phyloP scores from a whole-genome alignment of 371 early-diverging fungal species.

The Rhizopus delemar region DNA sequence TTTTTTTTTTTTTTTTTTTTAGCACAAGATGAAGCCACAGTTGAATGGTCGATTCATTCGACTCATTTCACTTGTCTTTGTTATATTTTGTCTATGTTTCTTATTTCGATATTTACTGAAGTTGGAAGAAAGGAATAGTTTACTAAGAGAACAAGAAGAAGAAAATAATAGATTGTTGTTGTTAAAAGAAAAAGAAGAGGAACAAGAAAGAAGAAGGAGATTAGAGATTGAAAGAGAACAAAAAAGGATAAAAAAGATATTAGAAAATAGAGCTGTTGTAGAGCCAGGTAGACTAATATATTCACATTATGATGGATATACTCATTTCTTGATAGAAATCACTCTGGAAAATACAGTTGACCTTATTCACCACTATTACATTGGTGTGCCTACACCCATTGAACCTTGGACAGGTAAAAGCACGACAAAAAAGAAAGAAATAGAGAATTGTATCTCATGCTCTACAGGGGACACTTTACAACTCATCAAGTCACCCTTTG shows the following conservation, averaged over 20 bases:
- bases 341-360: conserved; percentile 20
- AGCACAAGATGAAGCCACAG: conserved; percentile 17
- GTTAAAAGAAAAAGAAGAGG: conserved; percentile 7
- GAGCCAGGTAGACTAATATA: conserved; percentile 20
- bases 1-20: neutral
- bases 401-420: conserved; percentile 26
- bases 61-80: conserved; percentile 18
- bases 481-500: conserved; percentile 27
- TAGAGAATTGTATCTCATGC: neutral
- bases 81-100: conserved; percentile 15
- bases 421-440: neutral
- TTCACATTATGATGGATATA: neutral
- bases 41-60: conserved; percentile 20
- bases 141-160: conserved; percentile 24
- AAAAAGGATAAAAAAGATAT: conserved; percentile 10
- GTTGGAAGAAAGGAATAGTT: conserved; percentile 18
- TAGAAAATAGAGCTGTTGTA: conserved; percentile 20
- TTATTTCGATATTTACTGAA: conserved; percentile 20
- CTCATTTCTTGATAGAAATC: conserved; percentile 15
- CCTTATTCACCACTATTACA: conserved; percentile 19
- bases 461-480: conserved; percentile 14
- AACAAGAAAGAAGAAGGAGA: conserved; percentile 10
- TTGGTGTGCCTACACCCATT: conserved; percentile 26
- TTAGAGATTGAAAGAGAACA: conserved; percentile 18
- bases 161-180: conserved; percentile 5